Base-by-base conservation (phyloP, 257 asterid genomes). In the Penstemon barbatus region DNA sequence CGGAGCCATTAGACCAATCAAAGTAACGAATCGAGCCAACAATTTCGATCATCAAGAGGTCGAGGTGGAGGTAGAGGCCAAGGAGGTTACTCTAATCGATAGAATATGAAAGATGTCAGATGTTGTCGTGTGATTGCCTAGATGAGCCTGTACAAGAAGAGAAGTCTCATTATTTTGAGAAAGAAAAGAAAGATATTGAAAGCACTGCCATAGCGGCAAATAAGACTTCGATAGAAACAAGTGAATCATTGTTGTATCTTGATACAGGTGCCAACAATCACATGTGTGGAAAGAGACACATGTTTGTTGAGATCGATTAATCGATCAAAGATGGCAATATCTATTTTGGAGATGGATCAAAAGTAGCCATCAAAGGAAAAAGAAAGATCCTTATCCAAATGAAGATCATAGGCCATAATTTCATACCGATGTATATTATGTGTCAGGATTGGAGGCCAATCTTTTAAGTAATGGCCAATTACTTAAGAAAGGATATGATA, bases 91-190 rank as follows among this genome's bases (percentile, higher is more conserved):
- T 25, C 2, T 25, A 2, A 2, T 25, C 2, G 33, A 25, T 2
- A 25, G 2, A 39, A 39, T 4, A 0, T 18, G 54, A 41, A 13
- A 62, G 0, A 4, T 41, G 41, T 1, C 48, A 52, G 0, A 38
- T 51, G 50, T 11, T 42, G 7, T 46, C 63, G 3, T 56, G 53
- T 70, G 68, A 58, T n/a, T n/a, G n/a, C n/a, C n/a, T n/a, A n/a
- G n/a, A n/a, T n/a, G n/a, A n/a, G n/a, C n/a, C n/a, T n/a, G n/a
- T n/a, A 25, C 3, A 25, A 25, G 33, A 25, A 1, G 33, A 25
- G 2, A 1, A 0, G 33, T 1, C 33, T 25, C 33, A 25, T 25
- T 25, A 25, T 25, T 1, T 25, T 25, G 33, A 36, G 9, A 5
- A 7, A 3, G 5, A 9, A 3, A 15, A 54, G 18, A 54, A 58